These are phyloP conservation scores for Colletotrichum tamarilloi DNA, from an alignment of 2,329 filamentous ascomycete species.

Conservation along the genomic window DNA sequence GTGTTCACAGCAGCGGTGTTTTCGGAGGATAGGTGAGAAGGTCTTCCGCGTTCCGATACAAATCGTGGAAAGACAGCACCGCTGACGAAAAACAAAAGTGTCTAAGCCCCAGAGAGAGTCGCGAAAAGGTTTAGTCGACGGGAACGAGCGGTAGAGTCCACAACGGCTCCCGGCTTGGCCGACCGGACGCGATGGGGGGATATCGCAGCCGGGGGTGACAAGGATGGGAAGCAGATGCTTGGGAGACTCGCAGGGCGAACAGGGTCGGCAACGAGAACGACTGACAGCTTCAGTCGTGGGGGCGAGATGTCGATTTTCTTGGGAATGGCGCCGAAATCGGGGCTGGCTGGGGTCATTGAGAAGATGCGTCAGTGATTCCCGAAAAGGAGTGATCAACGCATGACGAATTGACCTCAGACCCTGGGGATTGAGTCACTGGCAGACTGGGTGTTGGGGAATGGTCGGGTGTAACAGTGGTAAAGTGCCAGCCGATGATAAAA, in stretches of 20 bases:
- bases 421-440: neutral
- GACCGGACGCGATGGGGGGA: slow-evolving; percentile 10
- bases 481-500: neutral
- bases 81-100: neutral
- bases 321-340: slow-evolving; percentile 14
- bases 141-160: slow-evolving; percentile 14
- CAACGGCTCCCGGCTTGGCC: slow-evolving; percentile 23
- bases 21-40: too few species aligned
- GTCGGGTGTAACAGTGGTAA: neutral
- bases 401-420: neutral
- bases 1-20: neutral
- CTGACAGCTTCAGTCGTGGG: neutral
- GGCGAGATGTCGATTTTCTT: neutral
- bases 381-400: neutral
- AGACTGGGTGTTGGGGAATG: neutral
- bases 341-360: neutral
- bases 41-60: neutral
- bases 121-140: slow-evolving; percentile 2
- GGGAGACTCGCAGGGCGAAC: neutral
- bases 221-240: neutral
- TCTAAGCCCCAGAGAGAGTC: neutral
- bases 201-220: slow-evolving; percentile 3
- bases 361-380: neutral
- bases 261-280: neutral
- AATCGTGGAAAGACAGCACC: neutral